Evolutionary conservation across 805 yeast genomes (phyloP).

Genomic region (Candida sanyiensis): DNA sequence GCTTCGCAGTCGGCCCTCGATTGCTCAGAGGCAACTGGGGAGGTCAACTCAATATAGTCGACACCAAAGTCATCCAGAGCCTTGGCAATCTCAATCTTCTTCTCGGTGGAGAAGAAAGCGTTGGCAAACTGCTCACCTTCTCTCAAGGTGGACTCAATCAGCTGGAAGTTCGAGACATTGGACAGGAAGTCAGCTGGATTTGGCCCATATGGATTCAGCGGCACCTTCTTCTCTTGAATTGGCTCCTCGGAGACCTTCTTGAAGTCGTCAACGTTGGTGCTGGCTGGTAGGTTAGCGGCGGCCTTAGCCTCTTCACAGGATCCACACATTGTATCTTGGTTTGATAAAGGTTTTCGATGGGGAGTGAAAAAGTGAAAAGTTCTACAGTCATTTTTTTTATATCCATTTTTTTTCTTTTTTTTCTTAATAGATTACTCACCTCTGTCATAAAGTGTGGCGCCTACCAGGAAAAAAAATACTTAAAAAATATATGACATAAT

Average conservation of each 20-base stretch:
- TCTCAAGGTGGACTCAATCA: slow-evolving; percentile 92
- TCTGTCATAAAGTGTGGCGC: slow-evolving; percentile 3
- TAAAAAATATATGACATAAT: background rate
- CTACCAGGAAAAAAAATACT: slow-evolving; percentile 2
- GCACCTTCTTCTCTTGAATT: slow-evolving; percentile 27
- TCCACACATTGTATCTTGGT: slow-evolving; percentile 19
- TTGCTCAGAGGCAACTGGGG: slow-evolving; percentile 97
- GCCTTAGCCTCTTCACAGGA: slow-evolving; percentile 25
- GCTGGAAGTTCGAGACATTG: slow-evolving; percentile 81
- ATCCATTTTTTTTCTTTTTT: slow-evolving; percentile 1
- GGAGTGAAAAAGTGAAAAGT: slow-evolving; percentile 1
- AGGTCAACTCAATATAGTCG: slow-evolving; percentile 94
- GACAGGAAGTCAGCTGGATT: slow-evolving; percentile 90
- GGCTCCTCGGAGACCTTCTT: slow-evolving; percentile 44
- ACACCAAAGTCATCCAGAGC: slow-evolving; percentile 97
- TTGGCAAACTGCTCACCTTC: slow-evolving; percentile 99
- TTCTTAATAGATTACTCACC: slow-evolving; percentile 1
- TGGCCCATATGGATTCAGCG: slow-evolving; percentile 84
- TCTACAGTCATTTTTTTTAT: slow-evolving; percentile 1
- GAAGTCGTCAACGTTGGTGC: slow-evolving; percentile 15
- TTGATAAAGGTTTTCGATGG: background rate
- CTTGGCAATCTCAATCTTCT: slow-evolving; percentile 93
- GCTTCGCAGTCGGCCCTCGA: slow-evolving; percentile 93
- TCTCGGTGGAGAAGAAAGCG: slow-evolving; percentile 90
- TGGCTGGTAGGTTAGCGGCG: slow-evolving; percentile 15